These are phyloP conservation scores for Rhynchosporium secalis DNA, from an alignment of 2,329 filamentous ascomycete species.

Conservation along the genomic window DNA sequence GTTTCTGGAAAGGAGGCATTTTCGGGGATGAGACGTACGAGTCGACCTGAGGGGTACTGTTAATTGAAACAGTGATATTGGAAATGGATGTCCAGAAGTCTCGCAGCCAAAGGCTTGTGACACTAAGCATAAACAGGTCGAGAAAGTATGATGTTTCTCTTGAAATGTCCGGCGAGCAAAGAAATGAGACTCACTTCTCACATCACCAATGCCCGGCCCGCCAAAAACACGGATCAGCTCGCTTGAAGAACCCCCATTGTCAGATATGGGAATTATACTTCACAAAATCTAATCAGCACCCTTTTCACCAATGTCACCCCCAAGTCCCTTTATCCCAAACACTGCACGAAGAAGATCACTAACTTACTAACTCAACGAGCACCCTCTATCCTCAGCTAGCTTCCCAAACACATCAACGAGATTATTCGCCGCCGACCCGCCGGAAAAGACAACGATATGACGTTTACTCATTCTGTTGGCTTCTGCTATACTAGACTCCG, in stretches of 20 bases:
- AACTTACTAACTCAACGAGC: constrained; percentile 40
- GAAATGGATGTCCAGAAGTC: neutral
- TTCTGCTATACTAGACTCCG: neutral
- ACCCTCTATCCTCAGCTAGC: constrained; percentile 43
- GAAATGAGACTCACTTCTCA: constrained; percentile 58
- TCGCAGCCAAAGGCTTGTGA: neutral
- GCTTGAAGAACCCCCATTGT: constrained; percentile 92
- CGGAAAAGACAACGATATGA: constrained; percentile 77
- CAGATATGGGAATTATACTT: constrained; percentile 84
- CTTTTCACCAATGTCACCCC: neutral
- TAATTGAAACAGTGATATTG: constrained; percentile 12
- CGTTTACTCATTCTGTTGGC: constrained; percentile 21
- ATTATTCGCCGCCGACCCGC: constrained; percentile 91
- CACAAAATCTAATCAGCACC: constrained; percentile 44
- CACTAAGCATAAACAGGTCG: neutral
- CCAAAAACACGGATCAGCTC: constrained; percentile 94
- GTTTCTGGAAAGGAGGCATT: constrained; percentile 59
- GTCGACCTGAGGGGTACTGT: constrained; percentile 59
- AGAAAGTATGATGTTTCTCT: neutral
- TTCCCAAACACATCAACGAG: constrained; percentile 84
- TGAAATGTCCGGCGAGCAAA: neutral
- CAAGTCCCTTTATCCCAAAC: neutral
- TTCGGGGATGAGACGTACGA: constrained; percentile 86
- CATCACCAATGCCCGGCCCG: constrained; percentile 81
- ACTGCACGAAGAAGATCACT: neutral